Evolutionary conservation across 768 basidiomycete genomes (phyloP), one percentile per base, ranked within the genome.

Genomic region (Mycena galopus): DNA sequence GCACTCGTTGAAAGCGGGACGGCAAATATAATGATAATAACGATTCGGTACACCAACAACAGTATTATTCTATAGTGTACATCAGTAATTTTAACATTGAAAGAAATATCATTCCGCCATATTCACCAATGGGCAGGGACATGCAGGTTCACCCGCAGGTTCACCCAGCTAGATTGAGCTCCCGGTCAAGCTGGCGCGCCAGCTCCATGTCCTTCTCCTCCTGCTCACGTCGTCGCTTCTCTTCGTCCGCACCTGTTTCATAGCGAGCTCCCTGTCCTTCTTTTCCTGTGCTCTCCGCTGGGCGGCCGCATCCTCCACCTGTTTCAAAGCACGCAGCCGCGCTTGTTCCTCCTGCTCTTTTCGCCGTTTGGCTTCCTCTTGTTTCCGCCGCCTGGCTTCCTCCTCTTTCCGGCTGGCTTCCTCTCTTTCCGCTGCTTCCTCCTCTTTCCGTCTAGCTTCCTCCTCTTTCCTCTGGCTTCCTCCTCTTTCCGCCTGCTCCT

Each of bases 151-250:
- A 9, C 17, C 23, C 32, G 35, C 60, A n/a, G n/a, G n/a, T n/a
- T n/a, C n/a, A n/a, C 4, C 56, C 66, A 25, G 65, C 59, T 27
- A 84, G 63, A 79, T 90, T 90, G n/a, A 91, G 78, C 76, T 90
- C 88, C 44, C 85, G 77, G 76, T 91, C 90, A 19, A 91, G 78
- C 78, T 86, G 81, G 74, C 88, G 80, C 33, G 65, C 78, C 68
- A 81, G 78, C 67, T 75, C 74, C 32, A 39, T 64, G 69, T 80
- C 79, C 75, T 79, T 79, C 69, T 82, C 79, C 73, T 83, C 81
- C 33, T 77, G 77, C 58, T 65, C 72, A 39, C 62, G 56, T 33
- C 78, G 42, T 73, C 68, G 65, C 27, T 76, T 58, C 35, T 82
- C 82, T 59, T 84, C 86, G 74, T 82, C 76, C 77, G n/a, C n/a